Evolutionary conservation across 2,329 filamentous ascomycete genomes (phyloP).

Genomic region (Thelonectria rubi): DNA sequence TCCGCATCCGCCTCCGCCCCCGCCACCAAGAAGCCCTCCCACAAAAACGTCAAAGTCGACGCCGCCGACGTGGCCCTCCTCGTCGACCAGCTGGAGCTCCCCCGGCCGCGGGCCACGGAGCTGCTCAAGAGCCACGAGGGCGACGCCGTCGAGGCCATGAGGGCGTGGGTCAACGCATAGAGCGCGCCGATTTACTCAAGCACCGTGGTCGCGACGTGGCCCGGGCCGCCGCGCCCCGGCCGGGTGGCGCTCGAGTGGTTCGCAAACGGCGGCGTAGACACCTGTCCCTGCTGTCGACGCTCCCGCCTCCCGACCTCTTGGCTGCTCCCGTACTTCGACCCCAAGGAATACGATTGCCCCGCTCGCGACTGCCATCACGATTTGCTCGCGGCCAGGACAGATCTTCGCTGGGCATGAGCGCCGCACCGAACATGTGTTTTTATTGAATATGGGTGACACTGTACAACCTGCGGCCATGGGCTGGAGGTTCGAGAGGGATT

Average conservation of each 20-base stretch:
- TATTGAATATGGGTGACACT: not conserved
- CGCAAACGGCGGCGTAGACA: no score
- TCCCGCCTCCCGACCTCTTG: not conserved
- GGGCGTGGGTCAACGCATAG: conserved; percentile 56
- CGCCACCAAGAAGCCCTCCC: no score
- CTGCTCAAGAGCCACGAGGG: conserved; percentile 77
- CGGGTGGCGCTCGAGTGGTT: no score
- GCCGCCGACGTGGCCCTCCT: conserved; percentile 74
- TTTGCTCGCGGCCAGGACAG: not conserved
- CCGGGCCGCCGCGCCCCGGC: no score
- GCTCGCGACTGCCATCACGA: not conserved
- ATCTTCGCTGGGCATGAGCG: not conserved
- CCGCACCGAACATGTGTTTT: not conserved
- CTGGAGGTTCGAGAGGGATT: not conserved
- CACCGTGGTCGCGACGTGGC: no score
- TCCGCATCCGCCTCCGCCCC: conserved; percentile 45
- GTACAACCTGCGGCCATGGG: not conserved
- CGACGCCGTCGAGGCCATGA: conserved; percentile 73
- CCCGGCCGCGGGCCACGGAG: conserved; percentile 78
- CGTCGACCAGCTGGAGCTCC: conserved; percentile 76
- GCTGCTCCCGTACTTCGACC: not conserved
- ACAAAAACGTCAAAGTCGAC: conserved; percentile 77
- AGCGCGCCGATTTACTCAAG: not conserved
- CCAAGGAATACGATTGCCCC: not conserved
- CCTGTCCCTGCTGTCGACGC: not conserved